Percentiles rank a stretch among this genome's conserved stretches.
Evolutionary conservation across 768 basidiomycete genomes (phyloP).

Genomic region (Termitomyces sp.): DNA sequence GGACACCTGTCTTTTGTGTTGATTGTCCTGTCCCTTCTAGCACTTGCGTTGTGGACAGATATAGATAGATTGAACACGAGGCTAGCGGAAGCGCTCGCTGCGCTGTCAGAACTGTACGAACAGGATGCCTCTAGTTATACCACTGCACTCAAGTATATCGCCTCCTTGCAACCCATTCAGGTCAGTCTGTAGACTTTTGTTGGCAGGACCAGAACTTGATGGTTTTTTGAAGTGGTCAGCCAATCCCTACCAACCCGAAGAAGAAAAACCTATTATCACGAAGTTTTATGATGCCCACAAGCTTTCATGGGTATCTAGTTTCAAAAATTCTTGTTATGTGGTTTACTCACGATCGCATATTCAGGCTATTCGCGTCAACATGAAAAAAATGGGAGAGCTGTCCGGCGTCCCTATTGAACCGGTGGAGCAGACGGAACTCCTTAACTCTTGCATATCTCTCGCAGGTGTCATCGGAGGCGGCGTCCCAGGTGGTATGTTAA

Average conservation of each 20-base stretch:
- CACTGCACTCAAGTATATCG: slow-evolving; percentile 56
- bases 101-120: slow-evolving; percentile 45
- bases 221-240: slow-evolving; percentile 48
- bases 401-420: slow-evolving; percentile 90
- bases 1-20: neutral
- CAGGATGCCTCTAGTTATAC: slow-evolving; percentile 46
- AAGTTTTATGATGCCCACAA: slow-evolving; percentile 55
- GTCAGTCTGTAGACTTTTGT: slow-evolving; percentile 23
- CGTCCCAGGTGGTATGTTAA: slow-evolving; percentile 84
- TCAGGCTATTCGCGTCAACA: slow-evolving; percentile 70
- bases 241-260: slow-evolving; percentile 44
- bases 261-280: slow-evolving; percentile 41
- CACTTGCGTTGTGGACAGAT: slow-evolving; percentile 58
- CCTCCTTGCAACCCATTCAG: slow-evolving; percentile 55
- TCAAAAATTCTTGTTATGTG: neutral
- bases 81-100: slow-evolving; percentile 45
- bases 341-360: neutral
- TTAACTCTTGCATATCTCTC: slow-evolving; percentile 71
- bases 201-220: neutral
- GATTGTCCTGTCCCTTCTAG: slow-evolving; percentile 27
- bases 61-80: slow-evolving; percentile 60
- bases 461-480: slow-evolving; percentile 92
- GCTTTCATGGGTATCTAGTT: slow-evolving; percentile 46
- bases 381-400: slow-evolving; percentile 78
- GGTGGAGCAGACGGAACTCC: slow-evolving; percentile 72